Evolutionary conservation across 352 stramenopile species (phyloP).

Genomic region (Pythium scleroteichum): DNA sequence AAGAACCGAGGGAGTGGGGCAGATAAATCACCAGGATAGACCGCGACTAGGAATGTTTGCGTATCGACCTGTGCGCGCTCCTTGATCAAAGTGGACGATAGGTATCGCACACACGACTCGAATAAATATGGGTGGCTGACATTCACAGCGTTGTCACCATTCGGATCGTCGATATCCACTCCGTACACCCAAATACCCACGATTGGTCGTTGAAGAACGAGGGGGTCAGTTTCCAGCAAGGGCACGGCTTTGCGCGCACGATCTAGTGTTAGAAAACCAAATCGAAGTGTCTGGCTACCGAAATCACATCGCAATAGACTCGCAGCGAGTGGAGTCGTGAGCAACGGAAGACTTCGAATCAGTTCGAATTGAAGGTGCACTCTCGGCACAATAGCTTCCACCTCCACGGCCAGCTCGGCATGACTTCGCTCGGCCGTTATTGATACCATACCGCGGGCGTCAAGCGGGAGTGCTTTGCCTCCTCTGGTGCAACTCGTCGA

Average conservation of each 20-base stretch:
- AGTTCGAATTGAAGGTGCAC: constrained; percentile 50
- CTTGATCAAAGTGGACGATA: constrained; percentile 54
- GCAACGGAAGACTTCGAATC: constrained; percentile 67
- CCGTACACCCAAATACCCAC: constrained; percentile 79
- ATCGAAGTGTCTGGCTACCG: constrained; percentile 36
- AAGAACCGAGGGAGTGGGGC: constrained; percentile 69
- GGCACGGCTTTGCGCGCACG: constrained; percentile 75
- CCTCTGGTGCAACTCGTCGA: constrained; percentile 6
- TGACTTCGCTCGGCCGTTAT: constrained; percentile 7
- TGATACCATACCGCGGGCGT: constrained; percentile 5
- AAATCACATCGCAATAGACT: constrained; percentile 66
- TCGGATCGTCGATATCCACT: constrained; percentile 45
- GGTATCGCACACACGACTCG: constrained; percentile 54
- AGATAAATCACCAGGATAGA: constrained; percentile 42
- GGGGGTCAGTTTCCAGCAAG: constrained; percentile 67
- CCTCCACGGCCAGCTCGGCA: constrained; percentile 22
- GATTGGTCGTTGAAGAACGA: constrained; percentile 65
- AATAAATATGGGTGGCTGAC: constrained; percentile 60
- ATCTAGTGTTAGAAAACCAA: constrained; percentile 72
- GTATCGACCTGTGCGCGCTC: constrained; percentile 52
- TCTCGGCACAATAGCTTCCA: constrained; percentile 42
- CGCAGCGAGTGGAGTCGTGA: constrained; percentile 72
- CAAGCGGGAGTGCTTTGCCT: constrained; percentile 1
- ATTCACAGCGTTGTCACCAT: constrained; percentile 31
- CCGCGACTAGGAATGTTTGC: constrained; percentile 66